phyloP scores from a whole-genome alignment of 2,329 filamentous ascomycete species.

The Fusarium albidum region DNA sequence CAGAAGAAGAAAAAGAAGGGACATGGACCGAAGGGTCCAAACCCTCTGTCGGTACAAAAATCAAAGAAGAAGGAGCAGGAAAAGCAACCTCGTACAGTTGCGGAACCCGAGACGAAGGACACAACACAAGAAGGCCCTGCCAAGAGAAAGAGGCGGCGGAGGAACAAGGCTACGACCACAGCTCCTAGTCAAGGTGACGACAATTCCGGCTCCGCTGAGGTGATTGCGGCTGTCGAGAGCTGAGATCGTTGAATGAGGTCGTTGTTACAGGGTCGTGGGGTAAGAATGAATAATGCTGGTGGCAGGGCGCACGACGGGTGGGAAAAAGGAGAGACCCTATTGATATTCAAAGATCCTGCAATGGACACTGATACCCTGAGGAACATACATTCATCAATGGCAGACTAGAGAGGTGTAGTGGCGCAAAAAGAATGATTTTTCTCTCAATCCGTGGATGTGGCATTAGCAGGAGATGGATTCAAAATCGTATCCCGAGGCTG shows the following conservation, averaged over 20 bases:
- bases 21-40: constrained; percentile 73
- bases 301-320: constrained; percentile 27
- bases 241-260: constrained; percentile 21
- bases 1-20: constrained; percentile 64
- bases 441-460: constrained; percentile 14
- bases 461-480: constrained; percentile 11
- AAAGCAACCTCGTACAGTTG: constrained; percentile 44
- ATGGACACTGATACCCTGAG: constrained; percentile 36
- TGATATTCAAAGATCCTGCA: constrained; percentile 19
- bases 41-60: constrained; percentile 77
- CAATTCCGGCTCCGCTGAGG: constrained; percentile 11
- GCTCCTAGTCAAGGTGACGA: constrained; percentile 23
- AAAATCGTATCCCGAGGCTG: neutral
- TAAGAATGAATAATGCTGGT: constrained; percentile 32
- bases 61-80: constrained; percentile 59
- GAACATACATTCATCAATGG: constrained; percentile 21
- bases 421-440: constrained; percentile 15
- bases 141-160: constrained; percentile 46
- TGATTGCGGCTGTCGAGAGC: constrained; percentile 24
- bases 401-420: constrained; percentile 7
- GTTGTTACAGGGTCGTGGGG: constrained; percentile 10
- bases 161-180: constrained; percentile 37
- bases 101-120: constrained; percentile 40
- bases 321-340: constrained; percentile 17
- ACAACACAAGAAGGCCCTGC: constrained; percentile 35